phyloP scores from a whole-genome alignment of 2,329 filamentous ascomycete species.

The Xylaria polymorpha region DNA sequence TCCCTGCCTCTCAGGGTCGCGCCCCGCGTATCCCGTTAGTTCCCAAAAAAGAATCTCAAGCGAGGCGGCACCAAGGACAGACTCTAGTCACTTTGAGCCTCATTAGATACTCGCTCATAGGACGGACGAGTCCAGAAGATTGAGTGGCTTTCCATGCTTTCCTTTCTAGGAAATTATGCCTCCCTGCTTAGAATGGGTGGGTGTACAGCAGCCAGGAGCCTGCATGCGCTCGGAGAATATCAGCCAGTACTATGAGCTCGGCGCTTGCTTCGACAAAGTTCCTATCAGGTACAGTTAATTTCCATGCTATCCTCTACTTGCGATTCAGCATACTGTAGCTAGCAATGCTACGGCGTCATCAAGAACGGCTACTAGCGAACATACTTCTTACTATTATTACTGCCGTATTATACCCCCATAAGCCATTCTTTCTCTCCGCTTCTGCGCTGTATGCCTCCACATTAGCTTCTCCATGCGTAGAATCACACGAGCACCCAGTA shows the following conservation, averaged over 20 bases:
- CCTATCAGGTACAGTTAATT: neutral
- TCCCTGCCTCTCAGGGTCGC: constrained; percentile 21
- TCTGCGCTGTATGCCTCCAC: constrained; percentile 14
- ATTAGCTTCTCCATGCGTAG: constrained; percentile 4
- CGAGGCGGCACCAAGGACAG: constrained; percentile 22
- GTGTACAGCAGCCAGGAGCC: constrained; percentile 23
- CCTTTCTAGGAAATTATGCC: constrained; percentile 34
- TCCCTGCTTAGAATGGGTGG: constrained; percentile 13
- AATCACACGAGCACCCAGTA: constrained; percentile 21
- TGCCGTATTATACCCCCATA: constrained; percentile 10
- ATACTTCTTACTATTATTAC: constrained; percentile 22
- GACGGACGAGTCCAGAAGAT: constrained; percentile 15
- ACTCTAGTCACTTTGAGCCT: constrained; percentile 32
- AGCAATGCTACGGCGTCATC: constrained; percentile 20
- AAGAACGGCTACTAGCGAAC: constrained; percentile 4
- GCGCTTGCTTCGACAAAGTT: constrained; percentile 11
- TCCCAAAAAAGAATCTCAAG: constrained; percentile 34
- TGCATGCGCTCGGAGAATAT: constrained; percentile 35
- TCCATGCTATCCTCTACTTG: constrained; percentile 7
- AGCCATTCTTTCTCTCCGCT: constrained; percentile 3
- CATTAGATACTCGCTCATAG: constrained; percentile 21
- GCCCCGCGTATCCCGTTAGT: constrained; percentile 18
- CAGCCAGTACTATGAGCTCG: constrained; percentile 17
- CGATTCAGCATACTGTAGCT: neutral
- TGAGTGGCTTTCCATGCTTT: constrained; percentile 31